Evolutionary conservation across 352 stramenopile species (phyloP).

Genomic region (Globisporangium paroecandrum): DNA sequence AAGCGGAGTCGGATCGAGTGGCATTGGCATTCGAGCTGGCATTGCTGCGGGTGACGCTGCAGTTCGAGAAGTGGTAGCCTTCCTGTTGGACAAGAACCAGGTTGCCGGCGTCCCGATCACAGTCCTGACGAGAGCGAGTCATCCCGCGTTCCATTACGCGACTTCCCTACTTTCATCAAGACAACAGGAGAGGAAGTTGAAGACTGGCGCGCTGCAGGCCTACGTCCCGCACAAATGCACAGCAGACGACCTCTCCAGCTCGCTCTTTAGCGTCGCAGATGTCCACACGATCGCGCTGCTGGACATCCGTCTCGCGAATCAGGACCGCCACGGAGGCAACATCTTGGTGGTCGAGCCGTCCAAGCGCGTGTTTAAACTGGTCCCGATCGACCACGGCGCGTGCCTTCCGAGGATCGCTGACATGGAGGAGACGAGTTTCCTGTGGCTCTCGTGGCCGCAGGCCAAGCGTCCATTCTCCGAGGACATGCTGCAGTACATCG

Average conservation of each 20-base stretch:
- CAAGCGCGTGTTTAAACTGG: conserved; percentile 32
- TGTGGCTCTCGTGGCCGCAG: conserved; percentile 73
- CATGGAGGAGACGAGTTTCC: conserved; percentile 59
- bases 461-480: conserved; percentile 42
- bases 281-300: conserved; percentile 73
- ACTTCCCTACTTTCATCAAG: background rate
- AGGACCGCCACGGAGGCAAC: conserved; percentile 80
- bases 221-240: conserved; percentile 65
- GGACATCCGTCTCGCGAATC: conserved; percentile 78
- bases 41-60: conserved; percentile 45
- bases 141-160: conserved; percentile 38
- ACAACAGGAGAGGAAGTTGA: conserved; percentile 16
- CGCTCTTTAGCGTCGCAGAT: conserved; percentile 40
- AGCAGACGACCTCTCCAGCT: conserved; percentile 52
- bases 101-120: conserved; percentile 49
- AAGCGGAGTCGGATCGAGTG: background rate
- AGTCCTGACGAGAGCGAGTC: conserved; percentile 29
- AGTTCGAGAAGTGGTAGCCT: conserved; percentile 53
- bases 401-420: conserved; percentile 48
- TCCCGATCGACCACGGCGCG: conserved; percentile 78
- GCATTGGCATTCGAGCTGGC: conserved; percentile 37
- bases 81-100: conserved; percentile 46
- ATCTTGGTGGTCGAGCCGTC: conserved; percentile 43
- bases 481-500: conserved; percentile 31
- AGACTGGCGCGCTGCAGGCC: conserved; percentile 51